A percentile compares a stretch with the other conserved stretches of the same genome.
phyloP scores from a whole-genome alignment of 1,284 basidiomycete species.

The Hortiboletus rubellus region DNA sequence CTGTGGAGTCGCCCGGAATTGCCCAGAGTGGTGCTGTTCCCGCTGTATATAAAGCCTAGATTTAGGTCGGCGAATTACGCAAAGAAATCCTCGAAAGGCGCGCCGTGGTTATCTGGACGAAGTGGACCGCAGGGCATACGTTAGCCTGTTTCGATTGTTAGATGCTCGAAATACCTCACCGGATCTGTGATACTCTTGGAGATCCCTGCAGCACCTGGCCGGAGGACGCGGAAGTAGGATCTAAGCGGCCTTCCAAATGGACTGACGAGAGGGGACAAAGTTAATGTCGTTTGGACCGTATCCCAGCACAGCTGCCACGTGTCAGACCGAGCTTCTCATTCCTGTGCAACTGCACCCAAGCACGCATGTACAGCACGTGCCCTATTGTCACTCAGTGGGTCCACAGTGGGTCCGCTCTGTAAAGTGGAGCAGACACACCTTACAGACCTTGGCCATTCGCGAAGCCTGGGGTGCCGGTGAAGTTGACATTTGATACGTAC shows the following conservation, averaged over 20 bases:
- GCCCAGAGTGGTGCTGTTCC: slow-evolving; percentile 4
- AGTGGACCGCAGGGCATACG: too few relatives aligned
- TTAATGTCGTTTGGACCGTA: neutral
- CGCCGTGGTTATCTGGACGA: slow-evolving; percentile 5
- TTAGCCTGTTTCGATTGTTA: neutral
- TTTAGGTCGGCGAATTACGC: slow-evolving; percentile 7
- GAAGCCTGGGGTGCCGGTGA: too few relatives aligned
- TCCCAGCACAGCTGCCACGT: neutral
- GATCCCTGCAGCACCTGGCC: neutral
- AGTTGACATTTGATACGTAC: too few relatives aligned
- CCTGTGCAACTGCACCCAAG: slow-evolving; percentile 1
- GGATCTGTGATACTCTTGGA: neutral
- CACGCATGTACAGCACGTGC: too few relatives aligned
- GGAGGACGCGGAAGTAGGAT: neutral
- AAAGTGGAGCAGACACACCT: neutral
- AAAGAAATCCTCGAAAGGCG: slow-evolving; percentile 19
- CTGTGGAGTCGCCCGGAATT: slow-evolving; percentile 12
- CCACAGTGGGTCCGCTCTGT: neutral
- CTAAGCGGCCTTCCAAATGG: too few relatives aligned
- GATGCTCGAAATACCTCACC: neutral
- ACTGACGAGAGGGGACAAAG: neutral
- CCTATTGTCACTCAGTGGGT: neutral
- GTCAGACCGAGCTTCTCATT: neutral
- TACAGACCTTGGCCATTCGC: too few relatives aligned
- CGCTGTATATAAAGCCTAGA: slow-evolving; percentile 10